Conservation (phyloP, 306 rosid species). For the Castanospermum australe region DNA sequence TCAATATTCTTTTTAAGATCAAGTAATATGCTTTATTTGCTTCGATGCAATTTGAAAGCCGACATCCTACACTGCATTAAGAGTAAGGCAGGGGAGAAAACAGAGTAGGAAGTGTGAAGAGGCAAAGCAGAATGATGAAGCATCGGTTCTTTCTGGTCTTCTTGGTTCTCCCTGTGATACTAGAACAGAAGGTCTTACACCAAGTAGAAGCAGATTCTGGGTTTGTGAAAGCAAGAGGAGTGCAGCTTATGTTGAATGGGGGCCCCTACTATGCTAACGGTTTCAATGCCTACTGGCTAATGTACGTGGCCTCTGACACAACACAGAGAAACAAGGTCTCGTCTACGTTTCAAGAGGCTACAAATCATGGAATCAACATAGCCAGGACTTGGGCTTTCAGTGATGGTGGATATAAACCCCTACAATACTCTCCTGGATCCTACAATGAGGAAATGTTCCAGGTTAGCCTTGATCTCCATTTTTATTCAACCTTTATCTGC, state of each 20-base stretch:
- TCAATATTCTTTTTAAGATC: too few species aligned
- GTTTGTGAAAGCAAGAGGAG: conserved; percentile 73
- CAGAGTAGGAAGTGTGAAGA: neutral
- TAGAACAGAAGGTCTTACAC: conserved; percentile 1
- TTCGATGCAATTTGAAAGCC: neutral
- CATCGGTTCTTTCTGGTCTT: conserved; percentile 37
- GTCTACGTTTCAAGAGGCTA: conserved; percentile 68
- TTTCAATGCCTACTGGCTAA: conserved; percentile 93
- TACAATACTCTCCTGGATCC: conserved; percentile 84
- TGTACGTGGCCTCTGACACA: conserved; percentile 77
- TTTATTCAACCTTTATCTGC: neutral
- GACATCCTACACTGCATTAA: neutral
- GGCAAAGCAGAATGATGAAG: conserved; percentile 28
- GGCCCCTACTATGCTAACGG: conserved; percentile 80
- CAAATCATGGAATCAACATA: conserved; percentile 56
- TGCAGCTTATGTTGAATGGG: conserved; percentile 66
- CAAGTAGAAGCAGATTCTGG: conserved; percentile 53
- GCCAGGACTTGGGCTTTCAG: conserved; percentile 94
- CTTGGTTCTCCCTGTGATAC: conserved; percentile 30
- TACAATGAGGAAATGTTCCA: conserved; percentile 78
- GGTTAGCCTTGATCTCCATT: conserved; percentile 34
- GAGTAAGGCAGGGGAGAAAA: neutral
- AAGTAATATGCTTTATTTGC: conserved; percentile 1
- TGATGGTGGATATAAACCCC: conserved; percentile 74
- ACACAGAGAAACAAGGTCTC: conserved; percentile 74